These are phyloP conservation scores for Apocynum venetum DNA, from an alignment of 257 asterid species.

Conservation along the genomic window DNA sequence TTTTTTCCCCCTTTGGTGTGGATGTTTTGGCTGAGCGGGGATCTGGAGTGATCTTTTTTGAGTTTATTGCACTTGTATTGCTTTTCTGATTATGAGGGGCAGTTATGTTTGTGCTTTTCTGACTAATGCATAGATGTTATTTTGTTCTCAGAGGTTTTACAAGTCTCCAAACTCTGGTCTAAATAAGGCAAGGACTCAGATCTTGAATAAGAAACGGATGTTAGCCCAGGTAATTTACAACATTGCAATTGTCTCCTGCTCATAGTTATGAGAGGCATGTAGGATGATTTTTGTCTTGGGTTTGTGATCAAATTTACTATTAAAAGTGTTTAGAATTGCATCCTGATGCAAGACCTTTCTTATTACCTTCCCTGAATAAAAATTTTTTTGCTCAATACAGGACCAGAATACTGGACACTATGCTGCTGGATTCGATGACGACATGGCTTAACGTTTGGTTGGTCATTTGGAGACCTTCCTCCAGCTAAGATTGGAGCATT, in stretches of 20 bases:
- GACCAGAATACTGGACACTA: conserved; percentile 63
- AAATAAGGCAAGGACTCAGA: conserved; percentile 81
- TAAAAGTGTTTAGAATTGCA: background rate
- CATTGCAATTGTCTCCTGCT: background rate
- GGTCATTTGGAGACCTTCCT: background rate
- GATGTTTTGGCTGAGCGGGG: too few species aligned
- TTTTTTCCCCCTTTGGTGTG: too few species aligned
- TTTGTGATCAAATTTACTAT: background rate
- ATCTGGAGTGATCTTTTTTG: background rate
- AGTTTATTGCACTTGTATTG: background rate
- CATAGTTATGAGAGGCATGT: background rate
- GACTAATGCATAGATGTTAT: background rate
- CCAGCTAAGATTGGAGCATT: background rate
- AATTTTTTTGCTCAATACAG: conserved; percentile 30
- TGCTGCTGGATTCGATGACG: conserved; percentile 36
- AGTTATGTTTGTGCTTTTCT: background rate
- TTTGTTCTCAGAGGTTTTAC: conserved; percentile 53
- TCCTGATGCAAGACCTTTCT: background rate
- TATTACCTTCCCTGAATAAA: too few species aligned
- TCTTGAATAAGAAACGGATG: conserved; percentile 71
- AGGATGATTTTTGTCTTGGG: background rate
- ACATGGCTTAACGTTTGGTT: background rate
- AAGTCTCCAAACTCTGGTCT: conserved; percentile 76
- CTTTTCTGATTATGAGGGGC: background rate
- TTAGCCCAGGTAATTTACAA: conserved; percentile 50